Base-by-base conservation (phyloP, 2,329 filamentous ascomycete species). In the Ceratocystis eucalypticola region DNA sequence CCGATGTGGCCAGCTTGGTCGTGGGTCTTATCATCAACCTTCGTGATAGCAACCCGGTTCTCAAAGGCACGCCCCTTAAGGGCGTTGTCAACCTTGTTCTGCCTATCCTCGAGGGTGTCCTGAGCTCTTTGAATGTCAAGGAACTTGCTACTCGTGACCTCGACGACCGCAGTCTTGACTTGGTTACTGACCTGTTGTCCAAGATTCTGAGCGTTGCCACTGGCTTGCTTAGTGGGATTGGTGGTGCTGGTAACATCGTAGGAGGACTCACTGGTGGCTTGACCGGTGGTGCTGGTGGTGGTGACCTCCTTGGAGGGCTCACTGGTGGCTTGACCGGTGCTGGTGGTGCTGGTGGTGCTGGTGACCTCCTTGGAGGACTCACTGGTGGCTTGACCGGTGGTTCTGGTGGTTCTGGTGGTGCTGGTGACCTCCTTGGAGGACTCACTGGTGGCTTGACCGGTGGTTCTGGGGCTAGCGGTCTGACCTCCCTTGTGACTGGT, bases 31-130 rank as follows among this genome's bases (percentile, higher is more conserved):
- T 66, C 37, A 53, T 65, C 10, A 63, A 37, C 44, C 46, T 64
- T 57, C 64, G 59, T 2, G 28, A 61, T 10, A 53, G 22, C 50
- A 62, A 20, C 30, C 50, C 62, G 28, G 6, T 64, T 15, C 53
- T 65, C 15, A 41, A 62, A 7, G 1, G 57, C 25, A 65, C 63
- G 5, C 59, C 68, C 15, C 30, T 68, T 2, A 28, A 65, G 4
- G 63, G 62, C 33, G 64, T 68, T 4, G 44, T 64, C 25, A 50
- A 66, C 59, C 41, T 66, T 6, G 15, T 28, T 20, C 20, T 64
- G 12, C 67, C 67, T 48, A 17, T 65, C 3, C 3, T 69, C 7
- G 65, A 69, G 61, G 53, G 50, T 61, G 30, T 69, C 15, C 61
- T 67, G 15, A 46, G 28, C 55, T 17, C 37, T 22, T 2, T 68